Base-by-base conservation (phyloP, 2,329 filamentous ascomycete genomes). In the Westerdykella sp. region DNA sequence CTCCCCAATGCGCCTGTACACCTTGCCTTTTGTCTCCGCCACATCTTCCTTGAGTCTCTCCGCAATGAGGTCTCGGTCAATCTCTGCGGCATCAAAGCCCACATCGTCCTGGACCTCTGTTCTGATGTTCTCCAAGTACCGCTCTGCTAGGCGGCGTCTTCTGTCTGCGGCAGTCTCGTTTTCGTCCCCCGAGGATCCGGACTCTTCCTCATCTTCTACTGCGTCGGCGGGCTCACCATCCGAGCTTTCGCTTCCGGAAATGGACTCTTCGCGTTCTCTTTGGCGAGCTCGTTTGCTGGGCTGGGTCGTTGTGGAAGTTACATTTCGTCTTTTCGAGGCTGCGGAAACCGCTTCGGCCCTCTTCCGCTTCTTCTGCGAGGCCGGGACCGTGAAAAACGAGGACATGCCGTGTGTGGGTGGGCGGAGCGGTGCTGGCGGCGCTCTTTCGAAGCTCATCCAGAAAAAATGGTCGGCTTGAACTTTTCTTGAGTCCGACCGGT, bases 71-170 rank as follows among this genome's bases (percentile, higher is more conserved):
- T 98, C 93, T 46, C 85, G 78, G 69, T 97, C 93, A 45, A 98
- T 86, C 41, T 97, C 87, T 55, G 84, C 89, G 6, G 93, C 93
- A 69, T 98, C 89, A 61, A 97, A 98, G 32, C 89, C 93, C 41
- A 77, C 78, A 51, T 88, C 85, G 55, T 94, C 84, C 45, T 74
- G 67, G 21, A 74, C 69, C 55, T 95, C 85, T 58, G 85, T 79
- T 58, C 85, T 81, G 49, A 96, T 82, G 63, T 95, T 95, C 42
- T 95, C 85, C 42, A 98, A 78, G 66, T 98, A 97, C 58, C 87
- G 82, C 70, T 97, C 88, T 23, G 93, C 93, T 22, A 98, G 77
- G 52, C 87, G 81, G 59, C 95, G 70, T 56, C 93, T 79, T 66
- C 87, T 84, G 63, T 96, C 89, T 30, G 88, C 90, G 1, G 85